Evolutionary conservation across 176 grass and related monocot species (phyloP).

Genomic region (Phragmites australis): DNA sequence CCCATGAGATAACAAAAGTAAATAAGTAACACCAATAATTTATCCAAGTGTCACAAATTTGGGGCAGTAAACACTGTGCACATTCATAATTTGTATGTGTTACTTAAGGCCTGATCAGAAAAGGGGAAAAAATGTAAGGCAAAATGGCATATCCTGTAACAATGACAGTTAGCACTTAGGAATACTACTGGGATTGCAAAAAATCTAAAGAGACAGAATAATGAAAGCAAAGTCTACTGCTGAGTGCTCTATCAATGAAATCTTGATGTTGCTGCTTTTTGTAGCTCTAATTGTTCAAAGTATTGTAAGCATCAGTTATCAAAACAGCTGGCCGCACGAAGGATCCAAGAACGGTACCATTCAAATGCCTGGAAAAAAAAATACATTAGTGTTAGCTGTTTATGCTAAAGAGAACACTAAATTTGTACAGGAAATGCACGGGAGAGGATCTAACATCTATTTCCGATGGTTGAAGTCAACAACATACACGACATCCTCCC

Average conservation of each 20-base stretch:
- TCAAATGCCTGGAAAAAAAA: constrained; percentile 86
- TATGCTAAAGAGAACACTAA: constrained; percentile 2
- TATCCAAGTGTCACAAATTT: not conserved
- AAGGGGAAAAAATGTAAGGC: too few species aligned
- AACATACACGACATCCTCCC: constrained; percentile 85
- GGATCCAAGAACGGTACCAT: constrained; percentile 80
- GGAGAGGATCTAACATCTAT: constrained; percentile 52
- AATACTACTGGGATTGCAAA: not conserved
- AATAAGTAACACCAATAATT: not conserved
- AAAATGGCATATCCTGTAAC: too few species aligned
- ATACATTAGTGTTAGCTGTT: constrained; percentile 11
- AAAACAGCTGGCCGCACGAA: constrained; percentile 95
- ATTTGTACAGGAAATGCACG: constrained; percentile 9
- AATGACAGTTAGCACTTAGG: not conserved
- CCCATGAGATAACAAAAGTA: not conserved
- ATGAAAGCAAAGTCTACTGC: constrained; percentile 13
- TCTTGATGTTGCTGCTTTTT: constrained; percentile 88
- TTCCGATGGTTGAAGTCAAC: constrained; percentile 97
- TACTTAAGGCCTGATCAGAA: too few species aligned
- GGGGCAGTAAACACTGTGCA: too few species aligned
- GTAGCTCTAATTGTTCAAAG: constrained; percentile 90
- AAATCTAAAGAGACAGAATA: constrained; percentile 13
- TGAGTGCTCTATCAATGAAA: constrained; percentile 64
- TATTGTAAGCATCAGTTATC: constrained; percentile 96
- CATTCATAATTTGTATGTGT: too few species aligned